Evolutionary conservation across 768 basidiomycete species (phyloP).

Genomic region (Cytidiella melzeri): DNA sequence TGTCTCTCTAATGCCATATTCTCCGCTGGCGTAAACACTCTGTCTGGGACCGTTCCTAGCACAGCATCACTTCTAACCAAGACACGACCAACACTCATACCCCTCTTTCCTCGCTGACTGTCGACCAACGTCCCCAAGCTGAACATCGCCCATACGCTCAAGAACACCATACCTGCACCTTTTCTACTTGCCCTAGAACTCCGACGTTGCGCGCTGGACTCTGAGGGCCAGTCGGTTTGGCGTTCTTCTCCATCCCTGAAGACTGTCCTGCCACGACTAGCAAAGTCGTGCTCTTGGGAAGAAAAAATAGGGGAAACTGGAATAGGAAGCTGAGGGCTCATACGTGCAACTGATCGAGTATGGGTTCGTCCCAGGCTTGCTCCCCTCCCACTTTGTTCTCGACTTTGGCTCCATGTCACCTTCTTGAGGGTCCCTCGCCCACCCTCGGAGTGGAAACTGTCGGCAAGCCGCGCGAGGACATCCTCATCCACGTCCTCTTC

Average conservation of each 20-base stretch:
- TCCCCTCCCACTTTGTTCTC: conserved; percentile 38
- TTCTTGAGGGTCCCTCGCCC: conserved; percentile 44
- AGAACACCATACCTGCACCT: conserved; percentile 75
- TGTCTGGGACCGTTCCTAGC: no score
- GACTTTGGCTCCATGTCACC: conserved; percentile 54
- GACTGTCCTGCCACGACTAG: conserved; percentile 39
- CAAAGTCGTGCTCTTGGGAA: conserved; percentile 22
- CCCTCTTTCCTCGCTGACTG: conserved; percentile 23
- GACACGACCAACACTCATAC: conserved; percentile 43
- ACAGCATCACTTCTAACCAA: conserved; percentile 28
- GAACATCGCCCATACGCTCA: conserved; percentile 72
- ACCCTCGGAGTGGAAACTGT: conserved; percentile 75
- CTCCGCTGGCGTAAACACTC: no score
- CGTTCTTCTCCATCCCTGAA: conserved; percentile 29
- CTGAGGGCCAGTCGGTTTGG: conserved; percentile 20
- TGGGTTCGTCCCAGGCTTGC: conserved; percentile 38
- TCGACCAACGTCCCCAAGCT: conserved; percentile 50
- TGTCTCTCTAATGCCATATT: neutral
- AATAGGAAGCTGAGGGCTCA: conserved; percentile 29
- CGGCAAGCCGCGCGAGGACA: conserved; percentile 51
- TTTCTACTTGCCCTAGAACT: conserved; percentile 61
- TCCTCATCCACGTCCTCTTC: conserved; percentile 41
- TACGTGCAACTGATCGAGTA: conserved; percentile 15
- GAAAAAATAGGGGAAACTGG: conserved; percentile 15
- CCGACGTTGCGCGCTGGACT: conserved; percentile 17